Percentiles rank a stretch among this genome's conserved stretches.
phyloP scores from a whole-genome alignment of 805 yeast genomes.

The Candida nonsorbophila region DNA sequence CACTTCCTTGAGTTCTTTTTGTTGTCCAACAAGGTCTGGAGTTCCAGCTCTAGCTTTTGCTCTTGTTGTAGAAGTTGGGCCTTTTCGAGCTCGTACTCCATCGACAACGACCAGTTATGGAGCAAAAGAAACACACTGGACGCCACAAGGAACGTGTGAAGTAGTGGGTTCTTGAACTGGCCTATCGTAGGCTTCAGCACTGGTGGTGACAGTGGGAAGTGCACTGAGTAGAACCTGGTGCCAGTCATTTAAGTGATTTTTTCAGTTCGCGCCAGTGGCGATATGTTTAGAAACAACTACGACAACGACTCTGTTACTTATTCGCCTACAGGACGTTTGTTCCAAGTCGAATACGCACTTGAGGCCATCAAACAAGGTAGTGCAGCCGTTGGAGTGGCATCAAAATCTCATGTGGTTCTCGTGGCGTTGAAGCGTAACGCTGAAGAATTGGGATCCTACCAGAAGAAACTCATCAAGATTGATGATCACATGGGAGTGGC shows the following conservation, averaged over 20 bases:
- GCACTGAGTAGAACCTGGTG: constrained; percentile 2
- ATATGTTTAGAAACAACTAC: constrained; percentile 91
- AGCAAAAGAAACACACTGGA: constrained; percentile 31
- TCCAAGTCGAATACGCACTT: constrained; percentile 83
- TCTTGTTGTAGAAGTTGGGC: too few species aligned
- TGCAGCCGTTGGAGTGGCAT: constrained; percentile 91
- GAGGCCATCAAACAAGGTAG: constrained; percentile 98
- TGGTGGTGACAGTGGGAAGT: constrained; percentile 2
- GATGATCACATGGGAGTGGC: constrained; percentile 95
- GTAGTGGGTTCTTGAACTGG: constrained; percentile 32
- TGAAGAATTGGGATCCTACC: constrained; percentile 95
- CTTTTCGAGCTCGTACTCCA: constrained; percentile 24
- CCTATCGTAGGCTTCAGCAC: constrained; percentile 22
- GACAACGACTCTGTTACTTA: constrained; percentile 98
- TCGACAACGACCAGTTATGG: constrained; percentile 25
- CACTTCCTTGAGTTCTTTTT: constrained; percentile 15
- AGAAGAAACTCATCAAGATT: constrained; percentile 84
- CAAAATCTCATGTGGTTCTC: constrained; percentile 81
- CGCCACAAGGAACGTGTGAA: constrained; percentile 34
- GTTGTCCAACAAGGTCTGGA: constrained; percentile 10
- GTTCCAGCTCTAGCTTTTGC: too few species aligned
- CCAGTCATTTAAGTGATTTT: constrained; percentile 2
- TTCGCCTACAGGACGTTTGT: constrained; percentile 90
- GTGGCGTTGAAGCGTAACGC: constrained; percentile 95
- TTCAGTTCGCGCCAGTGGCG: neutral